Conservation (phyloP, 1,284 basidiomycete genomes). For the Coriolopsis trogii region DNA sequence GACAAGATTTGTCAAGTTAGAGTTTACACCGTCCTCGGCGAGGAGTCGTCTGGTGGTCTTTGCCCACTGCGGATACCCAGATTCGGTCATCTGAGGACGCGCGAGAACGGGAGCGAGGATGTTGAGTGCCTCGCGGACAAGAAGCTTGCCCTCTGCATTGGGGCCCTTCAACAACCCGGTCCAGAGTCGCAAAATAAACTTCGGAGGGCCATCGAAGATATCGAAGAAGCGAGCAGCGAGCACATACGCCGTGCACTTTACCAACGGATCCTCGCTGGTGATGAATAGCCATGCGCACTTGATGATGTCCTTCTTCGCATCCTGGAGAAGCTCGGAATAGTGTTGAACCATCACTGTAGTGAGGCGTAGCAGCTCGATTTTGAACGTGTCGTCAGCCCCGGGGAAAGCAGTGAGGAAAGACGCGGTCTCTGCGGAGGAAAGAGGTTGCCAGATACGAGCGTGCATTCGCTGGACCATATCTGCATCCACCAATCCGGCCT, state of each 20-base stretch:
- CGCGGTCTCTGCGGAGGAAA: constrained; percentile 69
- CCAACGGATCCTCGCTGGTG: constrained; percentile 84
- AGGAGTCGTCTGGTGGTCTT: constrained; percentile 86
- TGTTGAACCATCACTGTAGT: constrained; percentile 90
- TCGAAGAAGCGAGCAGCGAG: constrained; percentile 95
- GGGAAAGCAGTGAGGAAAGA: constrained; percentile 57
- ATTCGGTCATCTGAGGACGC: constrained; percentile 55
- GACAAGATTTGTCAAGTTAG: constrained; percentile 85
- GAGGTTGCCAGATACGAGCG: constrained; percentile 79
- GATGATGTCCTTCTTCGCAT: constrained; percentile 92
- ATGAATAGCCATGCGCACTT: constrained; percentile 95
- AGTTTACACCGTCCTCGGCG: constrained; percentile 85
- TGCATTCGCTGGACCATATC: constrained; percentile 76
- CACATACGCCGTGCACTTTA: constrained; percentile 94
- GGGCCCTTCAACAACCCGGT: constrained; percentile 87
- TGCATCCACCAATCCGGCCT: constrained; percentile 66
- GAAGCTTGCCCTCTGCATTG: constrained; percentile 78
- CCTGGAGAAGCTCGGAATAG: constrained; percentile 77
- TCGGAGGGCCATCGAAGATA: constrained; percentile 88
- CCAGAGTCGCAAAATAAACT: constrained; percentile 96
- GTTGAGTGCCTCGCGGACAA: constrained; percentile 89
- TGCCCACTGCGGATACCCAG: constrained; percentile 85
- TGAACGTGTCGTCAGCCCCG: constrained; percentile 79
- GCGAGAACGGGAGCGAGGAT: constrained; percentile 90
- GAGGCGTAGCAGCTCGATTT: constrained; percentile 90